Base-by-base conservation (phyloP, 1,284 basidiomycete genomes). In the Fomitopsis pinicola region DNA sequence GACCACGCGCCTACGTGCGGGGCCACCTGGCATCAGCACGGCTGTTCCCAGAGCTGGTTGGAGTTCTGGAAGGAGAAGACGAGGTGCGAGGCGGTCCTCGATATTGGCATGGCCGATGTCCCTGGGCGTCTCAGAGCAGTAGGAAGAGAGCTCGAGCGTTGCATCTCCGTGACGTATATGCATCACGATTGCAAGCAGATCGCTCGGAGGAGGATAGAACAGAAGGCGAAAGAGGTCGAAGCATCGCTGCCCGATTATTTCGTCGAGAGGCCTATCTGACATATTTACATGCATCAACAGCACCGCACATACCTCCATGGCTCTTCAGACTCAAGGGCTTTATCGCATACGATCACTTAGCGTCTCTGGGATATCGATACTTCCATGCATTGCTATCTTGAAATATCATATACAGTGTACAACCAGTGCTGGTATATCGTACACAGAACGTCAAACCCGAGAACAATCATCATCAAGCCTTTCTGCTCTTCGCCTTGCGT, bases 151-250 rank as follows among this genome's bases (percentile, higher is more conserved):
- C 86, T 85, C 63, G 87, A 87, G 60, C 76, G 82, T 57, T 86
- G 84, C 82, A 86, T 87, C 2, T 82, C 80, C 62, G 85, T 84
- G 62, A 84, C 84, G 19, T 87, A 88, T 68, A 89, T 89, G 87
- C 86, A 89, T 66, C 83, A 82, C 60, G 88, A 89, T 59, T 89
- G 87, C 73, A 79, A 84, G 66, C 71, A 77, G 66, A 72, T 75
- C 26, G 87, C 86, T 33, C 80, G 80, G 69, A 79, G 79, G 66
- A 77, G 78, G 57, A 82, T 89, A 46, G 71, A 73, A 45, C 84
- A 83, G 55, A 74, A 78, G 60, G 76, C 87, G 40, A 86, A 79
- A 68, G 73, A 72, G 10, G 76, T 87, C 9, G 84, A 83, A 63
- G 82, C 86, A 35, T 77, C 74, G 1, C 70, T 89, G 50, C 80